Base-by-base conservation (phyloP, 805 yeast species). In the Myxozyma udenii region DNA sequence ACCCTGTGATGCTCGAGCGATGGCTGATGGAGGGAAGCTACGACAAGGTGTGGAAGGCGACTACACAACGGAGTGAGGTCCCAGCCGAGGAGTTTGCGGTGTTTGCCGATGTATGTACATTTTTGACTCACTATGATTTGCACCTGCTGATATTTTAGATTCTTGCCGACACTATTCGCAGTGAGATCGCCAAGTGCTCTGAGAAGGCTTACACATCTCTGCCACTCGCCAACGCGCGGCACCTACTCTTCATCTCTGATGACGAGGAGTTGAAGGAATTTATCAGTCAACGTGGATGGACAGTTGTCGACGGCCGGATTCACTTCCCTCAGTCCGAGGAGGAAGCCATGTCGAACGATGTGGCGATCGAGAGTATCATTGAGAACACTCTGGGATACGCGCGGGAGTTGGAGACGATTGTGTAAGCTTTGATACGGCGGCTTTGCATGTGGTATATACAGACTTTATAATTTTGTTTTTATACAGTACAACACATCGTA, bases 11-110 rank as follows among this genome's bases (percentile, higher is more conserved):
- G 61, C 81, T 93, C 62, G 98, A 93, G 68, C 83, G 87, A 60
- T 87, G 95, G 85, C 78, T 93, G 60, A 88, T 91, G 84, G 98
- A 93, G 71, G 98, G 98, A 39, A 85, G 91, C 59, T 93, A 90
- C 70, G 93, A 88, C 68, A 87, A 87, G 69, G 91, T 90, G 41
- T 86, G 93, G 85, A 83, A 80, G 61, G 76, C 86, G 49, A 76
- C 85, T 58, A 80, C 83, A 46, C 78, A 80, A 53, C 74, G 74
- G 48, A 61, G 71, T 35, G 72, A 71, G 63, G 68, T 68, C 53
- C 76, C 72, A 16, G 81, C 83, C 59, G 79, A 81, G 51, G 98
- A 93, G 68, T 90, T 83, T 68, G 78, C 78, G 52, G 77, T 87
- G 42, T 87, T 91, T 68, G 85, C 88, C 53, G 82, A 78, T 51